Conservation (phyloP, 208 protist genomes). For the Leptomonas seymouri region DNA sequence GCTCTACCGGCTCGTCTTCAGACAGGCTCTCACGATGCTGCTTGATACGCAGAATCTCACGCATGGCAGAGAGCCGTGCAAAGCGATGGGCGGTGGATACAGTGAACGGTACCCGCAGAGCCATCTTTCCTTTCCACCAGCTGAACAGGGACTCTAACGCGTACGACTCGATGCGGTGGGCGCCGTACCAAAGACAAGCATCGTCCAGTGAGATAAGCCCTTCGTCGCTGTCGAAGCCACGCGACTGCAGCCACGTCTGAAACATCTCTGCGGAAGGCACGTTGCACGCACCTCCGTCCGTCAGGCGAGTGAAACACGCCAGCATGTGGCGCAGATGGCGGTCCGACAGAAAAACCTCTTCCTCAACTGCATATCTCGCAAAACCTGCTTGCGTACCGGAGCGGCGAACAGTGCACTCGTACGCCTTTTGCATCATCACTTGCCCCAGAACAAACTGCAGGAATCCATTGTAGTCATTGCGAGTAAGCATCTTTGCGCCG, state of each 20-base stretch:
- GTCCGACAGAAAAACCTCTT: conserved; percentile 29
- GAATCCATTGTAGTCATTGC: conserved; percentile 38
- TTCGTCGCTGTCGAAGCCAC: conserved; percentile 10
- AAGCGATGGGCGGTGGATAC: conserved; percentile 19
- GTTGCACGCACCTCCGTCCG: conserved; percentile 12
- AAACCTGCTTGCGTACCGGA: background rate
- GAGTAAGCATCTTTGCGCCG: conserved; percentile 14
- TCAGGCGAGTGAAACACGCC: conserved; percentile 28
- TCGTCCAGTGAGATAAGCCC: conserved; percentile 31
- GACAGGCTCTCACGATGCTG: conserved; percentile 25
- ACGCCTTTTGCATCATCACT: conserved; percentile 31
- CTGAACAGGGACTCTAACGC: conserved; percentile 32
- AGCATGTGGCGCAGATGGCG: conserved; percentile 16
- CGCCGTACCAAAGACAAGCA: conserved; percentile 40
- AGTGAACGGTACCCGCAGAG: conserved; percentile 28
- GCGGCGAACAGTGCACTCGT: conserved; percentile 17
- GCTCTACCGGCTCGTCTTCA: conserved; percentile 28
- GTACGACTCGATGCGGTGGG: conserved; percentile 28
- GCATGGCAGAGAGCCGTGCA: conserved; percentile 23
- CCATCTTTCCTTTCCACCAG: conserved; percentile 33
- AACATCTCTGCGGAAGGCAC: conserved; percentile 17
- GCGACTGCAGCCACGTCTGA: conserved; percentile 24
- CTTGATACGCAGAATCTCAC: conserved; percentile 29
- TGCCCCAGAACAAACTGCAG: conserved; percentile 38
- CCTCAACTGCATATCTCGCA: background rate